phyloP scores from a whole-genome alignment of 129 eudicot species.

The Escallonia rubra region DNA sequence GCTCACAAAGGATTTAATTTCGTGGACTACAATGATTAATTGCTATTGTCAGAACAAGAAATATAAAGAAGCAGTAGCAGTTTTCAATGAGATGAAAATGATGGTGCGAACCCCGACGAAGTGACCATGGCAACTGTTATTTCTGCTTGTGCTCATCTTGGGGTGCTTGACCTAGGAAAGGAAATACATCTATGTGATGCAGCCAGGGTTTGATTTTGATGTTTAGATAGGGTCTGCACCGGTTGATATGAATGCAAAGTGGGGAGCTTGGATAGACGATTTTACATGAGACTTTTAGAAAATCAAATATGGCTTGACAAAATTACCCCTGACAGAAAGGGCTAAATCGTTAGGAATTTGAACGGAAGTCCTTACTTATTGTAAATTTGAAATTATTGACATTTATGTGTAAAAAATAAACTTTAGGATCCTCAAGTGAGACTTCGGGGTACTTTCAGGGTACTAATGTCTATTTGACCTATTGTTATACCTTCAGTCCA shows the following conservation, averaged over 20 bases:
- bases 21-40: slow-evolving; percentile 87
- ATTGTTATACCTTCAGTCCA: too few species aligned
- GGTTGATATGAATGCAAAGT: slow-evolving; percentile 88
- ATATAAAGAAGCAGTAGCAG: slow-evolving; percentile 43
- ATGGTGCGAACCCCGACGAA: slow-evolving; percentile 54
- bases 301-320: too few species aligned
- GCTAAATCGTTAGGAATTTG: too few species aligned
- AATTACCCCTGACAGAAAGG: too few species aligned
- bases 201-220: slow-evolving; percentile 35
- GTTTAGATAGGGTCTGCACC: slow-evolving; percentile 75
- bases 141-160: slow-evolving; percentile 80
- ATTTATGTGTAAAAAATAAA: too few species aligned
- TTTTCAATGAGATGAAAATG: slow-evolving; percentile 52
- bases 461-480: too few species aligned
- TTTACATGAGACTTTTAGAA: too few species aligned
- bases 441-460: too few species aligned
- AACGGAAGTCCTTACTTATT: too few species aligned
- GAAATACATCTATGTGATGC: slow-evolving; percentile 44
- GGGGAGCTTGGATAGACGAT: slow-evolving; percentile 62
- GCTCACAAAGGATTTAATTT: slow-evolving; percentile 56
- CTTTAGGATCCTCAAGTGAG: too few species aligned
- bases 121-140: slow-evolving; percentile 63
- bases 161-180: slow-evolving; percentile 61
- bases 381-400: too few species aligned
- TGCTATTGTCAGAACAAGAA: slow-evolving; percentile 54